phyloP scores from a whole-genome alignment of 73 alveolate genomes.

The Durusdinium trenchii region DNA sequence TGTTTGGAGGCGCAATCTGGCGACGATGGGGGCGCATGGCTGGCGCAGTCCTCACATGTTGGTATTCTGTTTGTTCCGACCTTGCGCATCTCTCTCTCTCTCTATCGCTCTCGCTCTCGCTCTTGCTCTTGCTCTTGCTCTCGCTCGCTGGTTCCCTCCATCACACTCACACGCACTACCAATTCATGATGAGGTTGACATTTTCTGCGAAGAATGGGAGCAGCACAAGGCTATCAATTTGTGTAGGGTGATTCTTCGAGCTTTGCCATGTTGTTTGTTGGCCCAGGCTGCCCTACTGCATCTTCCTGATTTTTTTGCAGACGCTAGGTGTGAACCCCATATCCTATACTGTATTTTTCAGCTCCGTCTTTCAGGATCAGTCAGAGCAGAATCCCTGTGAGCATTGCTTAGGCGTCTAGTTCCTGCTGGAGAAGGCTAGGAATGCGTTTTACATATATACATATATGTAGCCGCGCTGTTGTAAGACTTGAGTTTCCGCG shows the following conservation, averaged over 20 bases:
- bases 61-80: not conserved
- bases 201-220: constrained; percentile 89
- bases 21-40: constrained; percentile 91
- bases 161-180: too few species aligned
- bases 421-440: not conserved
- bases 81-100: not conserved
- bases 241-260: not conserved
- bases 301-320: constrained; percentile 77
- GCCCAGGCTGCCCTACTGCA: constrained; percentile 72
- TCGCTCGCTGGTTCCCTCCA: not conserved
- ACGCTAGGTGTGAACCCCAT: constrained; percentile 33
- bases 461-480: too few species aligned
- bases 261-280: not conserved
- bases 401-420: not conserved
- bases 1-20: constrained; percentile 41
- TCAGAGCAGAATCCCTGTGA: not conserved
- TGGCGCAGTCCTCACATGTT: not conserved
- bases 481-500: too few species aligned
- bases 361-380: not conserved
- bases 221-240: constrained; percentile 50
- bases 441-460: not conserved
- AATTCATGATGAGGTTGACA: constrained; percentile 85
- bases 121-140: not conserved
- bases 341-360: not conserved
- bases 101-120: not conserved